These are phyloP conservation scores for Drosera spatulata DNA, from an alignment of 179 eudicot genomes.

Conservation along the genomic window DNA sequence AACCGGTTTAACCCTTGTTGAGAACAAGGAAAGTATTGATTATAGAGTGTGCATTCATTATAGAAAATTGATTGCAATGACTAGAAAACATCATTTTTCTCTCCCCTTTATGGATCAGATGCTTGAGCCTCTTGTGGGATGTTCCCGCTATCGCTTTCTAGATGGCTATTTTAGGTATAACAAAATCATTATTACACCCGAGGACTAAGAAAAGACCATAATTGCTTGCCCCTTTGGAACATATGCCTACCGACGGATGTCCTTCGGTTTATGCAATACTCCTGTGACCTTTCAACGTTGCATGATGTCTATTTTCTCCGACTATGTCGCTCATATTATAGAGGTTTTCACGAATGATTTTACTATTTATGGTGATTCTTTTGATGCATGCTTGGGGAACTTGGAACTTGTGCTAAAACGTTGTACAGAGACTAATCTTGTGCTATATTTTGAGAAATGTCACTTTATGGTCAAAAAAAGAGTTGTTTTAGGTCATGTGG, in stretches of 20 bases:
- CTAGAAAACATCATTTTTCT: neutral
- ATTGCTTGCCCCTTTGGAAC: neutral
- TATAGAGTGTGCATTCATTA: neutral
- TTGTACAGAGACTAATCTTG: neutral
- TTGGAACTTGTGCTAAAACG: neutral
- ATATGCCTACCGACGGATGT: neutral
- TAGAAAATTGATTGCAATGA: neutral
- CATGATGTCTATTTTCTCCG: neutral
- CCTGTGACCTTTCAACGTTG: conserved; percentile 2
- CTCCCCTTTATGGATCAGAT: neutral
- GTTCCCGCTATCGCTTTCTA: neutral
- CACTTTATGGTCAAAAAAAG: neutral
- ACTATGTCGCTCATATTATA: neutral
- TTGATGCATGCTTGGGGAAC: neutral
- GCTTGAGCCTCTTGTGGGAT: neutral
- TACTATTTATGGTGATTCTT: neutral
- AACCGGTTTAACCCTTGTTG: neutral
- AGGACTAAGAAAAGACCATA: neutral
- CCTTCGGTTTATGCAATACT: conserved; percentile 2
- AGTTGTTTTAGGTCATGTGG: conserved; percentile 1
- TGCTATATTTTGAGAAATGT: neutral
- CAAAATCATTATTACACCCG: neutral
- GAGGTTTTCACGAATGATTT: conserved; percentile 3
- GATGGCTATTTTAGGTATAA: neutral
- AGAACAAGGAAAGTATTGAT: neutral